phyloP scores from a whole-genome alignment of 495 filamentous ascomycete genomes.

The Xylaria intraflava region DNA sequence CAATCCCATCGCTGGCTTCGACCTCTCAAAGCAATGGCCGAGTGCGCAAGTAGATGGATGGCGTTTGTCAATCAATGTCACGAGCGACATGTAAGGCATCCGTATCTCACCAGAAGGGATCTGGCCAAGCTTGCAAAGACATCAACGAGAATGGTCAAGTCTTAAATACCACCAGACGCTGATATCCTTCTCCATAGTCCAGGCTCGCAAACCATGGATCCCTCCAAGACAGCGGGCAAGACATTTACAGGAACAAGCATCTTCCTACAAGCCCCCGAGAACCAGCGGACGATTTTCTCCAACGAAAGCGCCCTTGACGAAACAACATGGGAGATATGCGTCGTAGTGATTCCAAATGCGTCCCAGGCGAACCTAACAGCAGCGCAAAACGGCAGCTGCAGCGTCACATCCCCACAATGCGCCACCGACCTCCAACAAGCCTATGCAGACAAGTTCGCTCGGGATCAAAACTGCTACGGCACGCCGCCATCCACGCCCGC shows the following conservation, averaged over 20 bases:
- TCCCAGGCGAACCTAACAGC: conserved; percentile 15
- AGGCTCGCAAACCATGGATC: conserved; percentile 15
- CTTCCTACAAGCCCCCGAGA: conserved; percentile 17
- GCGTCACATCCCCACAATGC: conserved; percentile 17
- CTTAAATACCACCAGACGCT: neutral
- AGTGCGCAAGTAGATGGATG: conserved; percentile 18
- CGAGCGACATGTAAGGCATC: conserved; percentile 14
- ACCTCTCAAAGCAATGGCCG: conserved; percentile 17
- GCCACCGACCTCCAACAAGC: conserved; percentile 19
- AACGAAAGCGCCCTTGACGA: conserved; percentile 17
- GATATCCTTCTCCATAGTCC: conserved; percentile 5
- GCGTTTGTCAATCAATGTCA: conserved; percentile 18
- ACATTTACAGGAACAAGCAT: conserved; percentile 24
- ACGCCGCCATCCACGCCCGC: conserved; percentile 18
- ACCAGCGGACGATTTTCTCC: conserved; percentile 10
- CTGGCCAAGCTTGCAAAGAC: neutral
- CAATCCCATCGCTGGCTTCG: conserved; percentile 13
- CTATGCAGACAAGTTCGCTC: conserved; percentile 18
- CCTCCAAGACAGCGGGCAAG: conserved; percentile 13
- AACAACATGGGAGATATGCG: conserved; percentile 26
- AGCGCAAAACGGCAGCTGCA: conserved; percentile 12
- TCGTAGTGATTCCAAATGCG: conserved; percentile 16
- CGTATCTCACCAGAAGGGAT: too few species aligned
- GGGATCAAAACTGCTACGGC: conserved; percentile 18
- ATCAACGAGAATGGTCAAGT: neutral